phyloP scores from a whole-genome alignment of 1,139 yeast species.

The Taphrina wiesneri region DNA sequence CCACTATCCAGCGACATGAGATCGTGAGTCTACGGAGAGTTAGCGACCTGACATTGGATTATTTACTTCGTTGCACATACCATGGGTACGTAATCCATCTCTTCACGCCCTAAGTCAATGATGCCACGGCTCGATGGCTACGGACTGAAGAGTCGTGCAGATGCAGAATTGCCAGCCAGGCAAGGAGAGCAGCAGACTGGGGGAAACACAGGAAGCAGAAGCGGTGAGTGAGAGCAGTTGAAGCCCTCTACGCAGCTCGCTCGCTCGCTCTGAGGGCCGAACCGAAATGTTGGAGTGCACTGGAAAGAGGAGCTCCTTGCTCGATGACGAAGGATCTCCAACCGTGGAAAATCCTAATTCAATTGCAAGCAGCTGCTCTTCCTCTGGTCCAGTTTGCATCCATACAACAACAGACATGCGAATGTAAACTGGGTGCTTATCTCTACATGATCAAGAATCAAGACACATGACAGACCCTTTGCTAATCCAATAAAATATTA shows the following conservation, averaged over 20 bases:
- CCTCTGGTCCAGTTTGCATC: too few species aligned
- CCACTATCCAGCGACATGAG: slow-evolving; percentile 21
- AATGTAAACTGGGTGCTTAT: too few species aligned
- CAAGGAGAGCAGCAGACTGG: not conserved
- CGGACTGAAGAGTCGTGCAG: not conserved
- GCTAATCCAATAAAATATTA: too few species aligned
- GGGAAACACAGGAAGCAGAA: not conserved
- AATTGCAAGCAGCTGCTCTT: not conserved
- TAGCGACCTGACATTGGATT: not conserved
- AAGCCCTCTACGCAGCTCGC: not conserved
- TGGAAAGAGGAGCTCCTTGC: not conserved
- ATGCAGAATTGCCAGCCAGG: not conserved
- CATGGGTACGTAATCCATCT: slow-evolving; percentile 15
- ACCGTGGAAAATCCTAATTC: not conserved
- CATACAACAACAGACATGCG: too few species aligned
- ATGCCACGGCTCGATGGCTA: not conserved
- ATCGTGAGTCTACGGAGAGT: slow-evolving; percentile 10
- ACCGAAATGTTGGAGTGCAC: not conserved
- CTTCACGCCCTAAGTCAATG: not conserved
- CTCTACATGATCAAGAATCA: too few species aligned
- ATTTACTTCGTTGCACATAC: not conserved
- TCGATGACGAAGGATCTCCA: too few species aligned
- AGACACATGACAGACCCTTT: too few species aligned
- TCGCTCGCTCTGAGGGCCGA: not conserved
- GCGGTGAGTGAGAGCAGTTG: not conserved